Percentiles rank a stretch among this genome's conserved stretches.
These are phyloP conservation scores for Spathaspora arborariae DNA, from an alignment of 805 yeast genomes.

Conservation along the genomic window DNA sequence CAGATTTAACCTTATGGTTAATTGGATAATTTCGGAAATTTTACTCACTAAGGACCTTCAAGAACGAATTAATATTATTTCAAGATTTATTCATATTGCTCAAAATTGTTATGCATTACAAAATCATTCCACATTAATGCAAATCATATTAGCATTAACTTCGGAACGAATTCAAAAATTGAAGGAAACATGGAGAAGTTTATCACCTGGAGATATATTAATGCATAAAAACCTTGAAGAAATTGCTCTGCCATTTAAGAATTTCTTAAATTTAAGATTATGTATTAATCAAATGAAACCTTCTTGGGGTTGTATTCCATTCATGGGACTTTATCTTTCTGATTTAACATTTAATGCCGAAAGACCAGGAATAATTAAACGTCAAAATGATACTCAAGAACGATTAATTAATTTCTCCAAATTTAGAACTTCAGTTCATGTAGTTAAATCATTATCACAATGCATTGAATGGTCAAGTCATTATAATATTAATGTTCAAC, in stretches of 20 bases:
- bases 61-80: conserved; percentile 66
- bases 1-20: conserved; percentile 82
- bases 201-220: conserved; percentile 69
- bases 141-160: conserved; percentile 76
- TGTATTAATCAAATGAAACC: conserved; percentile 59
- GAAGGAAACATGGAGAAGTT: conserved; percentile 67
- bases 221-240: conserved; percentile 65
- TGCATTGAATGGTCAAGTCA: conserved; percentile 81
- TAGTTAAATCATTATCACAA: conserved; percentile 72
- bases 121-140: conserved; percentile 85
- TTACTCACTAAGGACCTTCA: conserved; percentile 58
- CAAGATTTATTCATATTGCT: conserved; percentile 85
- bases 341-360: conserved; percentile 77
- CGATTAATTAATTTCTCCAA: conserved; percentile 69
- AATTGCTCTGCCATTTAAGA: conserved; percentile 68
- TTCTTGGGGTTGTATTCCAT: conserved; percentile 81
- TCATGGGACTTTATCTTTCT: conserved; percentile 78
- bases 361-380: conserved; percentile 46
- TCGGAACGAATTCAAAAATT: conserved; percentile 58
- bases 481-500: conserved; percentile 52
- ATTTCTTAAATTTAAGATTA: conserved; percentile 64
- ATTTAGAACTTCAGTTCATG: conserved; percentile 69
- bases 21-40: conserved; percentile 90
- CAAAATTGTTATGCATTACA: conserved; percentile 67
- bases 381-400: conserved; percentile 8